Evolutionary conservation across 2,329 filamentous ascomycete genomes (phyloP).

Genomic region (Paraphoma sp.): DNA sequence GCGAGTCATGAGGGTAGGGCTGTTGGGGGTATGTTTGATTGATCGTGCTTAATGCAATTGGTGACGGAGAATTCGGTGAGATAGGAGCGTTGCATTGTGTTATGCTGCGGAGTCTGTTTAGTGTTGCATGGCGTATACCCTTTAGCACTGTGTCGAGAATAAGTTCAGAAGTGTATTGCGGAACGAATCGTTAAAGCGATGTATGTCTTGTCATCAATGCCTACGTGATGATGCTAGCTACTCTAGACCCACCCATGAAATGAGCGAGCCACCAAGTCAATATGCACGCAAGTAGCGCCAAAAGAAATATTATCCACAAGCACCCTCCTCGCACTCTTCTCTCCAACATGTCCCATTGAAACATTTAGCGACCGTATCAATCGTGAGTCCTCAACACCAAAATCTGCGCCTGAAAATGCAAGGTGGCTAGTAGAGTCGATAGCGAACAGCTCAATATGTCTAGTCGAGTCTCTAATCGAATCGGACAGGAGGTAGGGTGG

Average conservation of each 20-base stretch:
- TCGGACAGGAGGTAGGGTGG: constrained; percentile 31
- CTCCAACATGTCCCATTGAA: not conserved
- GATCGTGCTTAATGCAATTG: not conserved
- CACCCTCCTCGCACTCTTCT: not conserved
- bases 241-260: not conserved
- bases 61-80: not conserved
- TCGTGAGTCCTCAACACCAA: constrained; percentile 4
- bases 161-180: no score
- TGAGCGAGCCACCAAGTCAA: not conserved
- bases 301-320: not conserved
- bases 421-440: not conserved
- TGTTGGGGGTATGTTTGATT: constrained; percentile 44
- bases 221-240: not conserved
- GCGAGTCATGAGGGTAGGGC: constrained; percentile 38
- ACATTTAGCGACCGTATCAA: constrained; percentile 7
- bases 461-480: constrained; percentile 21
- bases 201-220: no score
- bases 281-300: not conserved
- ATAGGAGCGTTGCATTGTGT: not conserved
- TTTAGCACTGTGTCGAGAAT: no score
- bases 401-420: constrained; percentile 14
- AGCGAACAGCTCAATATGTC: no score
- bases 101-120: no score
- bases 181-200: no score
- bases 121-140: not conserved